Evolutionary conservation across 169 alveolate species (phyloP).

Genomic region (Toxoplasma gondii): DNA sequence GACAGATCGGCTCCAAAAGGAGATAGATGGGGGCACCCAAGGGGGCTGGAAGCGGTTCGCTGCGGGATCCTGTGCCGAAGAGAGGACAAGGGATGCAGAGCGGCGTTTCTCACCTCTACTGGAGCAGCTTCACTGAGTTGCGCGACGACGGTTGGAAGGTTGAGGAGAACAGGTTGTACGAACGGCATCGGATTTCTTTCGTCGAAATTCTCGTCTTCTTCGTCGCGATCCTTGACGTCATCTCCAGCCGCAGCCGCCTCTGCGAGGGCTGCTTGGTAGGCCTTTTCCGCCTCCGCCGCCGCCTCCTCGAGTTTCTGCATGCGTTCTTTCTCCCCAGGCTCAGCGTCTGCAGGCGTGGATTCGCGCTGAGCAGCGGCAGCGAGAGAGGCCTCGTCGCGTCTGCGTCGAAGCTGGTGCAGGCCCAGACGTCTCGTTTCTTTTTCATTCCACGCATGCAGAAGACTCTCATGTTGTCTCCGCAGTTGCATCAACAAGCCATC

Average conservation of each 20-base stretch:
- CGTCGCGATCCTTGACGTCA: not conserved
- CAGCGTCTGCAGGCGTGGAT: not conserved
- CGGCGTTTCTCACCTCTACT: not conserved
- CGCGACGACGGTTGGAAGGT: not conserved
- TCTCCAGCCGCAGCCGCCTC: not conserved
- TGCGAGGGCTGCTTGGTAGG: not conserved
- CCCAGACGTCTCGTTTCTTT: not conserved
- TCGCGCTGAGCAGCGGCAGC: not conserved
- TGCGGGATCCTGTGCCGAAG: no score
- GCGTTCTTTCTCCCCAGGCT: not conserved
- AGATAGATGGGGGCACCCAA: no score
- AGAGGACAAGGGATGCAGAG: no score
- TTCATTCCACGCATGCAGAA: not conserved
- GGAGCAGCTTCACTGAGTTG: constrained; percentile 34
- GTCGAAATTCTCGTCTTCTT: not conserved
- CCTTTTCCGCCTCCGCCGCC: not conserved
- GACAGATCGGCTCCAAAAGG: no score
- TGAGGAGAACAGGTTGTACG: not conserved
- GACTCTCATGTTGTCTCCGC: not conserved
- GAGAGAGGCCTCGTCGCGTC: not conserved
- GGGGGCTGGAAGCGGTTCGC: no score
- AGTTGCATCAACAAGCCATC: constrained; percentile 9
- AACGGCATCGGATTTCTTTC: not conserved
- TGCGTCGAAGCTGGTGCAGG: not conserved
- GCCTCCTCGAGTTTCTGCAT: not conserved